Percentiles rank a stretch among this genome's conserved stretches.
These are phyloP conservation scores for Astrephomene gubernaculifera DNA, from an alignment of 139 green algal species.

Conservation along the genomic window DNA sequence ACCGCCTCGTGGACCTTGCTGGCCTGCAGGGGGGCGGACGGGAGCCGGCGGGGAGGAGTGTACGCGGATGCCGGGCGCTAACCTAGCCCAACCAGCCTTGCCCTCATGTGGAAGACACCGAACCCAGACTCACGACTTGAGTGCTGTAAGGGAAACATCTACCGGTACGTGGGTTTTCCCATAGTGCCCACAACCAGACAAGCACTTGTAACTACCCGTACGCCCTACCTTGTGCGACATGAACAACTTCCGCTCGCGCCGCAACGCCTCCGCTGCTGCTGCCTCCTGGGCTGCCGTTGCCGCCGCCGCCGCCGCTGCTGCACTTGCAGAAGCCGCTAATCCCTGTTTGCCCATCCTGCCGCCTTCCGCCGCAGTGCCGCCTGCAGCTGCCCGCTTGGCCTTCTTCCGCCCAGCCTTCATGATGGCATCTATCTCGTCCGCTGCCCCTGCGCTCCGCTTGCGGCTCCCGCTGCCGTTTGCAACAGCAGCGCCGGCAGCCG, in stretches of 20 bases:
- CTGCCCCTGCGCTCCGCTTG: background rate
- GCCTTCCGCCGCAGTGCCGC: background rate
- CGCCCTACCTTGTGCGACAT: conserved; percentile 75
- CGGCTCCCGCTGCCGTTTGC: background rate
- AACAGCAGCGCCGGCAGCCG: background rate
- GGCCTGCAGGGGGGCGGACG: conserved; percentile 20
- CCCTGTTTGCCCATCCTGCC: no score
- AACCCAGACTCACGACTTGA: no score
- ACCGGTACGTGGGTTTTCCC: no score
- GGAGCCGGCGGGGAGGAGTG: no score
- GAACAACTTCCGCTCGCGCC: conserved; percentile 68
- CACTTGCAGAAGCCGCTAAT: no score
- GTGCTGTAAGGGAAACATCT: no score
- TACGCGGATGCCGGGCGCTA: no score
- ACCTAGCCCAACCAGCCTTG: no score
- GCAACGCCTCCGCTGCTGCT: background rate
- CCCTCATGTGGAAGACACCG: no score
- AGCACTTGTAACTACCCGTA: no score
- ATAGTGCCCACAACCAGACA: no score
- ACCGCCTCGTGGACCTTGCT: conserved; percentile 42
- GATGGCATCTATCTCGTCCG: conserved; percentile 31
- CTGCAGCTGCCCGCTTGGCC: background rate
- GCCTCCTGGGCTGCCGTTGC: background rate
- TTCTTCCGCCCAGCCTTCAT: conserved; percentile 22
- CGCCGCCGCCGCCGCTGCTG: no score